Evolutionary conservation across 805 yeast genomes (phyloP).

Genomic region (Schwanniomyces sp.): DNA sequence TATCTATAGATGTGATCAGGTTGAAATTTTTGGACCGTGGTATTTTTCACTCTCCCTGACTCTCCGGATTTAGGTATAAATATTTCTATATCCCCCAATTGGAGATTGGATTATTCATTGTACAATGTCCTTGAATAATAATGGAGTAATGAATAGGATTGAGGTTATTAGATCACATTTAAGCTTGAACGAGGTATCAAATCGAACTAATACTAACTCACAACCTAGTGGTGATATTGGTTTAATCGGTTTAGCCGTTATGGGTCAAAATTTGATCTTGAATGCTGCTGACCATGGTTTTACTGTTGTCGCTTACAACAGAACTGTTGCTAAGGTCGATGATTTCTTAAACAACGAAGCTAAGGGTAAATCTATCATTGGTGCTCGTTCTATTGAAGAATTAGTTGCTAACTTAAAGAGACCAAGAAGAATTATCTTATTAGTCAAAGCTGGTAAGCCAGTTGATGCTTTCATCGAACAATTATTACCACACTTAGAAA

Average conservation of each 20-base stretch:
- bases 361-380: conserved; percentile 93
- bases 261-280: conserved; percentile 97
- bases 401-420: conserved; percentile 85
- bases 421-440: conserved; percentile 92
- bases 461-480: conserved; percentile 90
- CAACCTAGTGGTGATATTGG: conserved; percentile 85
- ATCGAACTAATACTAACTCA: conserved; percentile 19
- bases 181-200: conserved; percentile 2
- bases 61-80: not conserved
- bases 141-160: conserved; percentile 1
- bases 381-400: conserved; percentile 92
- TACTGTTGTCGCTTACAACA: conserved; percentile 98
- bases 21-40: not conserved
- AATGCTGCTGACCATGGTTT: conserved; percentile 99
- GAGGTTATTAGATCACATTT: conserved; percentile 5
- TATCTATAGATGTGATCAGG: not conserved
- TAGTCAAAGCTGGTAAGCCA: conserved; percentile 96
- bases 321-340: conserved; percentile 95
- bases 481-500: conserved; percentile 85
- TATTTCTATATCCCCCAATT: not conserved
- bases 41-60: not conserved
- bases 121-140: not conserved
- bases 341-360: conserved; percentile 92
- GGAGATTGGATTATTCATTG: not conserved
- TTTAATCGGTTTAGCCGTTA: conserved; percentile 98